phyloP scores from a whole-genome alignment of 2,329 filamentous ascomycete genomes.

The Clarireedia sp. region DNA sequence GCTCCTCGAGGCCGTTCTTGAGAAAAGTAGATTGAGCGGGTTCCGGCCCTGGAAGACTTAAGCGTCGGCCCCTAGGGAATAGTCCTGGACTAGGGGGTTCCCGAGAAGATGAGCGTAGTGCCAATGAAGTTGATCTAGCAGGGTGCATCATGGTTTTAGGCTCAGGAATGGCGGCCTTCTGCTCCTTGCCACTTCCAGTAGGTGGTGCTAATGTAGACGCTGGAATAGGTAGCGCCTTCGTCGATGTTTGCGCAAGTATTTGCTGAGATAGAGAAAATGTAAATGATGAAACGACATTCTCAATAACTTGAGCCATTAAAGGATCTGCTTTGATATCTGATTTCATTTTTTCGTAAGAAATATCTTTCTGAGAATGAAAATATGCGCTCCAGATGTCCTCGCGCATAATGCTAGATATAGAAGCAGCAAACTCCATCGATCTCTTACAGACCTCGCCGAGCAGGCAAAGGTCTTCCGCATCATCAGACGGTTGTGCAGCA shows the following conservation, averaged over 20 bases:
- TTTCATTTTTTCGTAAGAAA: slow-evolving; percentile 28
- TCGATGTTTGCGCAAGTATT: slow-evolving; percentile 66
- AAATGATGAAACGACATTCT: slow-evolving; percentile 72
- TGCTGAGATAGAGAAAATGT: slow-evolving; percentile 70
- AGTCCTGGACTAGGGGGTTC: slow-evolving; percentile 44
- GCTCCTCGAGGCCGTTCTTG: slow-evolving; percentile 65
- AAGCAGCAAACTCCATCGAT: slow-evolving; percentile 75
- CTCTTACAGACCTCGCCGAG: slow-evolving; percentile 82
- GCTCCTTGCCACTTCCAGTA: slow-evolving; percentile 42
- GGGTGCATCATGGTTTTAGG: slow-evolving; percentile 66
- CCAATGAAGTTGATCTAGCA: slow-evolving; percentile 54
- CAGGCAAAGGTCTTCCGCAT: slow-evolving; percentile 65
- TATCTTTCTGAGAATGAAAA: slow-evolving; percentile 6
- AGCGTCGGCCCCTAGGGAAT: slow-evolving; percentile 42
- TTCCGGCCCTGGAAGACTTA: slow-evolving; percentile 31
- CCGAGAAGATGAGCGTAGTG: slow-evolving; percentile 33
- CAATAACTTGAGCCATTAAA: slow-evolving; percentile 46
- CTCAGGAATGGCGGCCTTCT: slow-evolving; percentile 55
- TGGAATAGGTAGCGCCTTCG: slow-evolving; percentile 58
- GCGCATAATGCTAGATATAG: slow-evolving; percentile 70
- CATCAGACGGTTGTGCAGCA: slow-evolving; percentile 42
- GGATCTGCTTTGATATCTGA: slow-evolving; percentile 26
- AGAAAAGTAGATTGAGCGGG: slow-evolving; percentile 41
- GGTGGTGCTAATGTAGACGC: slow-evolving; percentile 43
- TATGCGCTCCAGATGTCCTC: slow-evolving; percentile 65